A percentile compares a stretch with the other conserved stretches of the same genome.
These are phyloP conservation scores for Termitomyces sp. DNA, from an alignment of 768 basidiomycete species.

Conservation along the genomic window DNA sequence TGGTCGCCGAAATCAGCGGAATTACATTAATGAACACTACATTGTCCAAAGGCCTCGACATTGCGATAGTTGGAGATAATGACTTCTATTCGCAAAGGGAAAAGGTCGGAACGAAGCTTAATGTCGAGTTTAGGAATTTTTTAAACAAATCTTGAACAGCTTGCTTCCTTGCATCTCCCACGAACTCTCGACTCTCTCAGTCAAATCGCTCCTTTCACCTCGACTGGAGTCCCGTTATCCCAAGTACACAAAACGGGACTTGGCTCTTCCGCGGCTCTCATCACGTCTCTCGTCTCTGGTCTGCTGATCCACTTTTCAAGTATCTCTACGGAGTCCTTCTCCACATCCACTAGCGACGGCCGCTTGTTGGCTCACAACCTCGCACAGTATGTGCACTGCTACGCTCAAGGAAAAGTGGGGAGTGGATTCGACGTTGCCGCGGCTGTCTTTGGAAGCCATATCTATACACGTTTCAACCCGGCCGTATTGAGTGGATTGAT, in stretches of 20 bases:
- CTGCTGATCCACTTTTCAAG: constrained; percentile 73
- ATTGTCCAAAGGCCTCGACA: constrained; percentile 56
- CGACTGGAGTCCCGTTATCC: constrained; percentile 60
- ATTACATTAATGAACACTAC: constrained; percentile 31
- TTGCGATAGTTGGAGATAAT: constrained; percentile 88
- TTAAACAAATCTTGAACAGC: constrained; percentile 33
- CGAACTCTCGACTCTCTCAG: constrained; percentile 58
- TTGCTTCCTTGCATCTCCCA: constrained; percentile 56
- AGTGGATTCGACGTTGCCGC: constrained; percentile 96
- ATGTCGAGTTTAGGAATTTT: not conserved
- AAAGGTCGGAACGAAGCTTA: constrained; percentile 45
- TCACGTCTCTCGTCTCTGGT: constrained; percentile 88
- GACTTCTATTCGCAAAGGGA: constrained; percentile 96
- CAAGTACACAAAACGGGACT: constrained; percentile 98
- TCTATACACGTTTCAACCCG: constrained; percentile 86
- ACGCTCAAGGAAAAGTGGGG: constrained; percentile 97
- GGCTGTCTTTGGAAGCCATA: constrained; percentile 91
- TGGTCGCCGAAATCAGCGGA: constrained; percentile 58
- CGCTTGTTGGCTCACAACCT: constrained; percentile 80
- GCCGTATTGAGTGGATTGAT: constrained; percentile 61
- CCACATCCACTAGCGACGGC: constrained; percentile 36
- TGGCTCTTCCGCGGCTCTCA: constrained; percentile 94
- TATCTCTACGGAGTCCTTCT: constrained; percentile 48
- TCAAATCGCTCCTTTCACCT: constrained; percentile 70
- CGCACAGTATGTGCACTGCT: constrained; percentile 91